A percentile compares a stretch with the other conserved stretches of the same genome.
These are phyloP conservation scores for Rhodotorula sp. DNA, from an alignment of 1,284 basidiomycete species.

Conservation along the genomic window DNA sequence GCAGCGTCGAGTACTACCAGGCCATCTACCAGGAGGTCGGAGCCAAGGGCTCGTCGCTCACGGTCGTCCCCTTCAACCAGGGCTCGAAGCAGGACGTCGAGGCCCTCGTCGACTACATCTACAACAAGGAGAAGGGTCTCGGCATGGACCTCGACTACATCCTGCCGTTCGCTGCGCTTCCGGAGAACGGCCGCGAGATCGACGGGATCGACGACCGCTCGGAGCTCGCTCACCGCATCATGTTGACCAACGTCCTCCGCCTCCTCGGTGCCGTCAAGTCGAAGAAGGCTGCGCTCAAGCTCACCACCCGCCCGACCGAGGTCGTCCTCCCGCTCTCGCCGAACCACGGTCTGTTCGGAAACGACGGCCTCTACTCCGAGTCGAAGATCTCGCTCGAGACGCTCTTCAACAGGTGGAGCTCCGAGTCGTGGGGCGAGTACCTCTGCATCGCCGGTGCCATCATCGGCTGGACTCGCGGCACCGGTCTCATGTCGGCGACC, in stretches of 20 bases:
- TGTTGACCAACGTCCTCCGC: constrained; percentile 77
- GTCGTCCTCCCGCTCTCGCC: constrained; percentile 96
- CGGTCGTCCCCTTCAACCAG: constrained; percentile 98
- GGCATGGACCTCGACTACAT: constrained; percentile 94
- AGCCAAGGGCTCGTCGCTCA: constrained; percentile 89
- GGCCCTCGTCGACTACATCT: constrained; percentile 96
- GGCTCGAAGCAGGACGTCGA: constrained; percentile 97
- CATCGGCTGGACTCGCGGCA: constrained; percentile 97
- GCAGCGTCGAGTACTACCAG: constrained; percentile 97
- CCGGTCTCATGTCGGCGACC: constrained; percentile 94
- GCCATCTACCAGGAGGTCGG: constrained; percentile 95
- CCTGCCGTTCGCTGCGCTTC: constrained; percentile 95
- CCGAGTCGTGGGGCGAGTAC: constrained; percentile 99
- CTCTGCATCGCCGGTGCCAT: constrained; percentile 96
- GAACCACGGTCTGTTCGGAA: constrained; percentile 96
- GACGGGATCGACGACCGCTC: constrained; percentile 96
- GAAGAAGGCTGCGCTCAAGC: constrained; percentile 94
- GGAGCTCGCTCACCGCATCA: constrained; percentile 88
- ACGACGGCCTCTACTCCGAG: constrained; percentile 96
- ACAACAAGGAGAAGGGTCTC: constrained; percentile 62
- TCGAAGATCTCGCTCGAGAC: constrained; percentile 98
- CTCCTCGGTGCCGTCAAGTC: constrained; percentile 94
- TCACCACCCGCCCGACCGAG: constrained; percentile 96
- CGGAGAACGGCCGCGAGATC: constrained; percentile 97
- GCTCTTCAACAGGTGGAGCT: constrained; percentile 94